phyloP scores from a whole-genome alignment of 108 stramenopile genomes.

The Cyclotella choctawhatcheeana region DNA sequence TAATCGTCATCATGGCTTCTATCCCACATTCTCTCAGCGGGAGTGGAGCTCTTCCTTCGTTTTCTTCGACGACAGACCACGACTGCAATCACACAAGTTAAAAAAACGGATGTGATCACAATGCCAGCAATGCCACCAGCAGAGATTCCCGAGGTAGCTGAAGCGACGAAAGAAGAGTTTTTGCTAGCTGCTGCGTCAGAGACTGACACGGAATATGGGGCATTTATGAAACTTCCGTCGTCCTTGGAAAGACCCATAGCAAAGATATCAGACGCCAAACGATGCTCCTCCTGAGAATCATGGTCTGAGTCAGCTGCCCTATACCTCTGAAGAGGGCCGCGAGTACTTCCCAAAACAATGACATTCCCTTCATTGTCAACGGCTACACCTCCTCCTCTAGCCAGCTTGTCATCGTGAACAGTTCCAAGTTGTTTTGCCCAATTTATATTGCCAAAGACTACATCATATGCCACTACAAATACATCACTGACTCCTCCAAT shows the following conservation, averaged over 20 bases:
- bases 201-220: conserved; percentile 37
- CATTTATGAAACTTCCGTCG: conserved; percentile 35
- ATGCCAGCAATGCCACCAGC: conserved; percentile 30
- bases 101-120: conserved; percentile 8
- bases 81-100: not conserved
- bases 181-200: conserved; percentile 1
- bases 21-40: conserved; percentile 31
- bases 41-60: conserved; percentile 1
- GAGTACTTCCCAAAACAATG: conserved; percentile 45
- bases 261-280: conserved; percentile 43
- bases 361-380: conserved; percentile 47
- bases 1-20: conserved; percentile 33
- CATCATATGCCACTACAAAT: conserved; percentile 48
- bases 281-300: not conserved
- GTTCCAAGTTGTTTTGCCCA: conserved; percentile 53
- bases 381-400: conserved; percentile 43
- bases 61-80: conserved; percentile 3
- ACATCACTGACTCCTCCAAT: conserved; percentile 40
- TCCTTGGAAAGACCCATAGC: conserved; percentile 31
- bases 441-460: conserved; percentile 36
- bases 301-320: conserved; percentile 15
- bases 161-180: not conserved
- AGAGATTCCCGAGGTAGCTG: not conserved
- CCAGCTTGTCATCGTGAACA: conserved; percentile 41
- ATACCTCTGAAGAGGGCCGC: conserved; percentile 44